Conservation (phyloP, 257 asterid genomes). For the Voacanga thouarsii region DNA sequence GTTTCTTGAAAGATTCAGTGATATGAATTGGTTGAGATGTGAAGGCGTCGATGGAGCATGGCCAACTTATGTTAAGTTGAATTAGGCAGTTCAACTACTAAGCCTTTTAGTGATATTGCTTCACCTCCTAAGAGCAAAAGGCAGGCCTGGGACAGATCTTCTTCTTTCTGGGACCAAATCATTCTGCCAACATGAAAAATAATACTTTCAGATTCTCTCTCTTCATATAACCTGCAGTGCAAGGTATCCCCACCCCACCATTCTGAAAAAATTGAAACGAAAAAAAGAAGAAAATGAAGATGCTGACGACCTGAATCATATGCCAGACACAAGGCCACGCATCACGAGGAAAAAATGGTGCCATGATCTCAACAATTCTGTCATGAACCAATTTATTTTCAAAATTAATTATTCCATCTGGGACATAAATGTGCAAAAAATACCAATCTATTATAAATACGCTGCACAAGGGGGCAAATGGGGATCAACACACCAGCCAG, state of each 20-base stretch:
- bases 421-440: not conserved
- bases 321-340: conserved; percentile 99
- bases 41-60: no score
- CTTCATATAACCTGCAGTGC: not conserved
- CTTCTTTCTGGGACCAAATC: no score
- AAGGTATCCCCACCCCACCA: not conserved
- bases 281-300: conserved; percentile 15
- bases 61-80: no score
- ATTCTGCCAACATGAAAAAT: conserved; percentile 52
- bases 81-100: no score
- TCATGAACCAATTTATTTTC: conserved; percentile 1
- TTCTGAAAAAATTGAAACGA: not conserved
- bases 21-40: no score
- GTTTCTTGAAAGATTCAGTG: no score
- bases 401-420: not conserved
- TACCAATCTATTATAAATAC: conserved; percentile 39
- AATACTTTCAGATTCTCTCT: conserved; percentile 11
- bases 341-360: conserved; percentile 88
- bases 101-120: no score
- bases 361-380: conserved; percentile 98
- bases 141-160: no score
- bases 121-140: conserved; percentile 90
- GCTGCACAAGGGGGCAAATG: conserved; percentile 98
- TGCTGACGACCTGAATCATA: conserved; percentile 70
- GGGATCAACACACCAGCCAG: conserved; percentile 86